Evolutionary conservation across 345 rosid species (phyloP).

Genomic region (Theobroma cacao): DNA sequence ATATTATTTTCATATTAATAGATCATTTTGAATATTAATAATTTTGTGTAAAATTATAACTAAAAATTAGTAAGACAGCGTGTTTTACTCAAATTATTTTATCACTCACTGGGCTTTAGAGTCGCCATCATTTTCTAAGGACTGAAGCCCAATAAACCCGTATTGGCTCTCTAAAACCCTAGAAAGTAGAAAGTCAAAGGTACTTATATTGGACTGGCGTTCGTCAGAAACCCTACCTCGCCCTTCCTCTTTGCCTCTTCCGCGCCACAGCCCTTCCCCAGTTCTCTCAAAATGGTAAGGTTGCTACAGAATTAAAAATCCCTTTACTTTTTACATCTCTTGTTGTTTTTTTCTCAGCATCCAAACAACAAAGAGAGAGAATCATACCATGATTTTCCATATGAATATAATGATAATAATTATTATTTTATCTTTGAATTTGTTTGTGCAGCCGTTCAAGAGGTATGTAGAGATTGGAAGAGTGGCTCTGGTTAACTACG

Average conservation of each 20-base stretch:
- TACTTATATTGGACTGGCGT: neutral
- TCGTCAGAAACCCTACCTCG: neutral
- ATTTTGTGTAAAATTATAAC: too few relatives aligned
- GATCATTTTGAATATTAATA: too few relatives aligned
- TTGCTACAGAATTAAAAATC: neutral
- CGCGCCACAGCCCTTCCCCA: neutral
- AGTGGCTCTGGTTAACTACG: slow-evolving; percentile 87
- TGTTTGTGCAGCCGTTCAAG: slow-evolving; percentile 63
- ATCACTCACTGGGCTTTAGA: too few relatives aligned
- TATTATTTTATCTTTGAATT: neutral
- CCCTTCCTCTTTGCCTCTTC: neutral
- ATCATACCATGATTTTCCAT: neutral
- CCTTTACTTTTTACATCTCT: neutral
- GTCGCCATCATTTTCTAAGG: too few relatives aligned
- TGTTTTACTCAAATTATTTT: too few relatives aligned
- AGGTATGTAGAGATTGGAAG: slow-evolving; percentile 96
- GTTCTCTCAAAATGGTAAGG: slow-evolving; percentile 10
- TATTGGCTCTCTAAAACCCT: neutral
- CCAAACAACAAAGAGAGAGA: neutral
- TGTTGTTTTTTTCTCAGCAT: neutral
- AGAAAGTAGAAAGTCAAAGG: neutral
- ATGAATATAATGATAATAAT: neutral
- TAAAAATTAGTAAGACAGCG: too few relatives aligned
- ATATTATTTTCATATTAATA: too few relatives aligned
- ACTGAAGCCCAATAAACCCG: neutral